Conservation (phyloP, 169 alveolate genomes). For the Eimeria zaria region DNA sequence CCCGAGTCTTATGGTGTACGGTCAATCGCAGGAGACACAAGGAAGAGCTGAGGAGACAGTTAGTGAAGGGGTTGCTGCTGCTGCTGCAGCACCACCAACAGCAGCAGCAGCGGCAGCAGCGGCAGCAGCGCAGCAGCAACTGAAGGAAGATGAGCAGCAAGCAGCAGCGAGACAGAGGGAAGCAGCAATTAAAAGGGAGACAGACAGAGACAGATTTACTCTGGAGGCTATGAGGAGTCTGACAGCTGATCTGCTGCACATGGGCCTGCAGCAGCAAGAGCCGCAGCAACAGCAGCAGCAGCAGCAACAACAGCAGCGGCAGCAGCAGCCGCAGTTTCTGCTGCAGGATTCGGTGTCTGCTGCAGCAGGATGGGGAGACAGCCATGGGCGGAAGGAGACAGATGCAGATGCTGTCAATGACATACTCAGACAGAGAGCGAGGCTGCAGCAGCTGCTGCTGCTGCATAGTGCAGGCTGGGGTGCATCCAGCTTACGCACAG, state of each 20-base stretch:
- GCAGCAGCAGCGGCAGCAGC: not conserved
- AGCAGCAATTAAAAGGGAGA: not conserved
- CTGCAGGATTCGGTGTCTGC: not conserved
- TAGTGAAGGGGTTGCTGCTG: not conserved
- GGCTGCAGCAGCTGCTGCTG: slow-evolving; percentile 52
- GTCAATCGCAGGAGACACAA: not conserved
- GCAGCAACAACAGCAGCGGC: not conserved
- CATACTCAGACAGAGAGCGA: not conserved
- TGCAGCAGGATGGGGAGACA: not conserved
- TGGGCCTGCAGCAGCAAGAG: not conserved
- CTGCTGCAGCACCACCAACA: not conserved
- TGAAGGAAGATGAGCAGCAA: not conserved
- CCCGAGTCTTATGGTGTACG: not conserved
- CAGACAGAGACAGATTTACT: not conserved
- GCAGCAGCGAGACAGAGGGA: not conserved
- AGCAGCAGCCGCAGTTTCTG: not conserved
- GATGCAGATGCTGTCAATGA: not conserved
- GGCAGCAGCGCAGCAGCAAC: not conserved
- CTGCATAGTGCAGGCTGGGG: not conserved
- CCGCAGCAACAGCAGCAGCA: too few relatives aligned
- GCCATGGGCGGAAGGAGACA: not conserved
- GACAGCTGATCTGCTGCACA: slow-evolving; percentile 30
- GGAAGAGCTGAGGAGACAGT: not conserved
- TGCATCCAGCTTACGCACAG: not conserved
- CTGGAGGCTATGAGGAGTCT: not conserved